Evolutionary conservation across 2,329 filamentous ascomycete species (phyloP).

Genomic region (Fonsecaea monophora): DNA sequence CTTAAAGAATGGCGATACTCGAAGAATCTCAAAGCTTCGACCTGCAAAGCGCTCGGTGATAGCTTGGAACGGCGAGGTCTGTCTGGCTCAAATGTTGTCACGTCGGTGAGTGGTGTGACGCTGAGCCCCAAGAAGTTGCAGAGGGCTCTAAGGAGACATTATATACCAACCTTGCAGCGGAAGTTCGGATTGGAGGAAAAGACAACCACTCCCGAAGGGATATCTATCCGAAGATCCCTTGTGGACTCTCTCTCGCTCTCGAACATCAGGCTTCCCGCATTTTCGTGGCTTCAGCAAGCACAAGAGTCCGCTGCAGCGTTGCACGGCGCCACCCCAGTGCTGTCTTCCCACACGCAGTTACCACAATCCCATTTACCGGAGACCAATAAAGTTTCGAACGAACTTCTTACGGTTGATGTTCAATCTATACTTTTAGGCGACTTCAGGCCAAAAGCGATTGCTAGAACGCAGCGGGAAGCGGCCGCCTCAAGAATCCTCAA

Average conservation of each 20-base stretch:
- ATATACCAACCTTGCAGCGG: constrained; percentile 6
- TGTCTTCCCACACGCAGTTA: too few relatives aligned
- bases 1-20: constrained; percentile 19
- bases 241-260: background rate
- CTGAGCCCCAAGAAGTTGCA: constrained; percentile 10
- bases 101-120: background rate
- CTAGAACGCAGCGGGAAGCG: background rate
- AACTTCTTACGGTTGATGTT: too few relatives aligned
- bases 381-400: too few relatives aligned
- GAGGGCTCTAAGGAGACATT: constrained; percentile 14
- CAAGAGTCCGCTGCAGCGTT: too few relatives aligned
- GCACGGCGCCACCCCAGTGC: too few relatives aligned
- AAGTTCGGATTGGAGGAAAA: constrained; percentile 7
- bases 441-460: too few relatives aligned
- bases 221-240: constrained; percentile 3
- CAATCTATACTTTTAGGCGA: too few relatives aligned
- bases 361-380: too few relatives aligned
- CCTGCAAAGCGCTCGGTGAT: constrained; percentile 5
- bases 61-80: constrained; percentile 13
- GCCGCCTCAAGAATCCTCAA: background rate
- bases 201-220: background rate
- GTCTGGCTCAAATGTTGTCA: background rate
- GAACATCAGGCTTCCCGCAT: background rate
- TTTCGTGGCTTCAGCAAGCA: background rate
- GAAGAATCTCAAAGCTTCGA: constrained; percentile 23